Evolutionary conservation across 2,329 filamentous ascomycete species (phyloP), one percentile per base, ranked within the genome.

Genomic region (Thyridium curvatum): DNA sequence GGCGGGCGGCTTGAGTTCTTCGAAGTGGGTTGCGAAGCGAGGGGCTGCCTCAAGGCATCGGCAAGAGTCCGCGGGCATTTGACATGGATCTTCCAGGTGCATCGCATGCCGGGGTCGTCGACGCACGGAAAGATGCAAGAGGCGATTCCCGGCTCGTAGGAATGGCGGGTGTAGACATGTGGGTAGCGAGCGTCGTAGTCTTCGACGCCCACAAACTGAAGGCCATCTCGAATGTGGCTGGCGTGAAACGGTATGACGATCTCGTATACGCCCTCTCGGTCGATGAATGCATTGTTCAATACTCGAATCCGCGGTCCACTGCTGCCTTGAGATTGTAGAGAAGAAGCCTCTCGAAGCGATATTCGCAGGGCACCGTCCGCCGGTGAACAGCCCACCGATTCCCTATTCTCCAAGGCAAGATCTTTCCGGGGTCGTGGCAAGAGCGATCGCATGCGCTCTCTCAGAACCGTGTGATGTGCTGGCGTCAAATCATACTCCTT

Each of bases 111-210:
- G 17, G 84, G 78, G 55, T 94, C 86, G 56, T 98, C 93, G 38
- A 97, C 74, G 58, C 93, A 97, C 1, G 93, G 93, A 52, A 98
- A 98, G 18, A 97, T 79, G 50, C 84, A 90, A 34, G 82, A 91
- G 1, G 88, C 82, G 14, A 80, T 82, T 21, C 90, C 89, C 0
- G 88, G 79, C 44, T 86, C 82, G 32, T 84, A 68, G 3, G 83
- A 85, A 53, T 91, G 89, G 31, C 82, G 83, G 1, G 91, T 94
- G 59, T 94, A 98, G 35, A 86, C 82, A 64, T 98, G 91, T 0
- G 93, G 89, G 58, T 90, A 98, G 44, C 90, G 78, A 40, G 72
- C 71, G 56, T 96, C 91, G 37, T 82, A 77, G 41, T 82, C 80
- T 33, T 88, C 81, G 30, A 93, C 76, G 4, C 93, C 90, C 13